These are phyloP conservation scores for Coelastrella sp. DNA, from an alignment of 139 green algal species.

Conservation along the genomic window DNA sequence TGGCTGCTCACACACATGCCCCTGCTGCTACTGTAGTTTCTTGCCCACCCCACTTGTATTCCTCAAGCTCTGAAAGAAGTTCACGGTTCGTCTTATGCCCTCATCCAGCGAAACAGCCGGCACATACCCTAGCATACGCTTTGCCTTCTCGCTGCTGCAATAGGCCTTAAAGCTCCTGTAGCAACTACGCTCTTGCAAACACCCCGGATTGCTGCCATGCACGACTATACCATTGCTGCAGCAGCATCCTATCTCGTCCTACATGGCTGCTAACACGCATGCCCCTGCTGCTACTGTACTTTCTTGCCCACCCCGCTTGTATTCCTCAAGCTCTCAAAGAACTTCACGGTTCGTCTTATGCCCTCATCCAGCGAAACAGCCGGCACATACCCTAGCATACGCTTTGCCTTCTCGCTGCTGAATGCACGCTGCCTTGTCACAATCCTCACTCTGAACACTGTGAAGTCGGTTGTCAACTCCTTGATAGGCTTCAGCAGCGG, in stretches of 20 bases:
- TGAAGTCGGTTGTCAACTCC: conserved; percentile 79
- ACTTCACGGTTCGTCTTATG: conserved; percentile 64
- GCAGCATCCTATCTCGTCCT: too few relatives aligned
- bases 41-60: not conserved
- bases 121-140: conserved; percentile 69
- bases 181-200: too few relatives aligned
- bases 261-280: too few relatives aligned
- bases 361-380: conserved; percentile 67
- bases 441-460: conserved; percentile 68
- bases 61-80: conserved; percentile 65
- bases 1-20: too few relatives aligned
- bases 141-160: conserved; percentile 57
- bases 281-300: not conserved
- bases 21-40: not conserved
- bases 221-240: too few relatives aligned
- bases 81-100: conserved; percentile 67
- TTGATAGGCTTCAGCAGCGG: conserved; percentile 68
- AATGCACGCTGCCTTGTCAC: conserved; percentile 66
- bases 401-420: conserved; percentile 57
- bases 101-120: conserved; percentile 69
- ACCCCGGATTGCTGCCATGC: too few relatives aligned
- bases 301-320: not conserved
- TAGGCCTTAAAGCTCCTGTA: too few relatives aligned
- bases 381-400: conserved; percentile 73
- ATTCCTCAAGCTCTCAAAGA: conserved; percentile 66